phyloP scores from a whole-genome alignment of 345 rosid genomes.

The Mallotus nudiflorus region DNA sequence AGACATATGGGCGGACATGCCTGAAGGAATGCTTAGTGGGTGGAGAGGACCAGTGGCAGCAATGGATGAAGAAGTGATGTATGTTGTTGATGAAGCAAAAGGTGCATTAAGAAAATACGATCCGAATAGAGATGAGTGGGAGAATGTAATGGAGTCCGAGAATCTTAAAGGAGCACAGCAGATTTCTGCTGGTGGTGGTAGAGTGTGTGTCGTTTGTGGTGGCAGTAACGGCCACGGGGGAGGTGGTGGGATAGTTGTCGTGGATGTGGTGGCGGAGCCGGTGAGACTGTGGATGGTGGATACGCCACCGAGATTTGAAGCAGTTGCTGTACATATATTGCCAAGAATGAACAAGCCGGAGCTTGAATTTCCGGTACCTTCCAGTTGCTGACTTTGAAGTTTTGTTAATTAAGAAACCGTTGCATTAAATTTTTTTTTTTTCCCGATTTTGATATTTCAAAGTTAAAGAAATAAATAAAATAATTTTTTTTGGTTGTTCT shows the following conservation, averaged over 20 bases:
- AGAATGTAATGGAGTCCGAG: conserved; percentile 21
- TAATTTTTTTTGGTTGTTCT: no score
- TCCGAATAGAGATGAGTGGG: conserved; percentile 41
- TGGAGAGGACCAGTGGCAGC: conserved; percentile 58
- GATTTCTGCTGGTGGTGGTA: conserved; percentile 42
- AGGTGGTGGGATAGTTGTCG: conserved; percentile 40
- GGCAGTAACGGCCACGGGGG: no score
- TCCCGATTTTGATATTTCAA: background rate
- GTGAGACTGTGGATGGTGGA: conserved; percentile 34
- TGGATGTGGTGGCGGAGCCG: conserved; percentile 33
- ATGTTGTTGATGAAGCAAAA: conserved; percentile 37
- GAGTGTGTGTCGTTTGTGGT: conserved; percentile 37
- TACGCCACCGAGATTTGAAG: conserved; percentile 33
- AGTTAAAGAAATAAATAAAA: no score
- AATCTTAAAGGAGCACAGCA: conserved; percentile 42
- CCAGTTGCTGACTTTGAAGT: background rate
- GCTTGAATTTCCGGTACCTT: background rate
- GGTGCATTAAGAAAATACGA: conserved; percentile 41
- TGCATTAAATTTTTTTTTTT: background rate
- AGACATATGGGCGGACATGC: conserved; percentile 46
- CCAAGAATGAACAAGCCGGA: conserved; percentile 40
- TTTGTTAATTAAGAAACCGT: background rate
- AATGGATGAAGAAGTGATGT: conserved; percentile 50
- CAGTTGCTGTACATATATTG: conserved; percentile 38
- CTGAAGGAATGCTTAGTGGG: conserved; percentile 46